These are phyloP conservation scores for Canavalia ensiformis DNA, from an alignment of 306 rosid species.

Conservation along the genomic window DNA sequence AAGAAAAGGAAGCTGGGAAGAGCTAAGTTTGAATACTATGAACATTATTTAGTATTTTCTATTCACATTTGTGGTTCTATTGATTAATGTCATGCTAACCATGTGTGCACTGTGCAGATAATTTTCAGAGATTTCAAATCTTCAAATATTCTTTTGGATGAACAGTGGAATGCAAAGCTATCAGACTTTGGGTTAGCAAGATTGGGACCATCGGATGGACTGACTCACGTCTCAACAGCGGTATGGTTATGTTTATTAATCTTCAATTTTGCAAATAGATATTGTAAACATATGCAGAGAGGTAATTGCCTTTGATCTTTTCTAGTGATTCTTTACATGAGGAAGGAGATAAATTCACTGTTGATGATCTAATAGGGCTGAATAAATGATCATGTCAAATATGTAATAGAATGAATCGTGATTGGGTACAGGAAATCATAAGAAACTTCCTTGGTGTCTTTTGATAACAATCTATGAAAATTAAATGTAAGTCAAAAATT, in stretches of 20 bases:
- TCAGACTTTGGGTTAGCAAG: conserved; percentile 98
- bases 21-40: conserved; percentile 32
- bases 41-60: neutral
- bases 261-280: conserved; percentile 32
- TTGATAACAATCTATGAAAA: conserved; percentile 26
- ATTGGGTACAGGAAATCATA: conserved; percentile 33
- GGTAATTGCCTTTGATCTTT: conserved; percentile 24
- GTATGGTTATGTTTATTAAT: conserved; percentile 59
- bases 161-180: conserved; percentile 95
- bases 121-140: conserved; percentile 99
- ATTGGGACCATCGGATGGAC: conserved; percentile 94
- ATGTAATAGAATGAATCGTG: conserved; percentile 8
- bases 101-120: conserved; percentile 62
- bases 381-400: conserved; percentile 37
- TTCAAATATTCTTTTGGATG: conserved; percentile 94
- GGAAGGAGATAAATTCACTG: conserved; percentile 18
- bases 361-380: conserved; percentile 12
- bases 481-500: neutral
- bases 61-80: conserved; percentile 26
- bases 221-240: conserved; percentile 97
- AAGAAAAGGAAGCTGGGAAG: neutral
- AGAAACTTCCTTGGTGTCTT: neutral
- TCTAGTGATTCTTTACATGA: conserved; percentile 6
- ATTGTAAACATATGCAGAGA: conserved; percentile 2
- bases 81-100: conserved; percentile 38